phyloP scores from a whole-genome alignment of 2,329 filamentous ascomycete species.

The Botryotinia narcissicola region DNA sequence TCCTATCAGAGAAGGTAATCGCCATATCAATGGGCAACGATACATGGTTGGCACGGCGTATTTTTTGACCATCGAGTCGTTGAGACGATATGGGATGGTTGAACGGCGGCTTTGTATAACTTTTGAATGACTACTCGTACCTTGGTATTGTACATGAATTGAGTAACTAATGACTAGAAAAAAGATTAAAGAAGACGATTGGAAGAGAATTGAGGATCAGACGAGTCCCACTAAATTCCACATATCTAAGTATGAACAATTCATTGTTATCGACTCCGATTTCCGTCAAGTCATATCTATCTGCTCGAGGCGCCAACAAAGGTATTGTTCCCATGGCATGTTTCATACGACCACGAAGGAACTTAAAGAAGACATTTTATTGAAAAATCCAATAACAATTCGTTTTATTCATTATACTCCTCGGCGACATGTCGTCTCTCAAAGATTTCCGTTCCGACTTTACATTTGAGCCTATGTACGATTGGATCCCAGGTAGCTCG shows the following conservation, averaged over 20 bases:
- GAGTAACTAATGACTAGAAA: background rate
- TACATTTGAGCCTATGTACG: constrained; percentile 9
- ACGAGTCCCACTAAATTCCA: background rate
- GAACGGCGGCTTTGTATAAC: background rate
- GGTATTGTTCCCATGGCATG: background rate
- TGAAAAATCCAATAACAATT: background rate
- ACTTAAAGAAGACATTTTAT: background rate
- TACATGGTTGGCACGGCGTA: constrained; percentile 15
- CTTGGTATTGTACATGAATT: background rate
- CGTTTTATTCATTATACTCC: background rate
- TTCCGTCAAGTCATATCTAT: background rate
- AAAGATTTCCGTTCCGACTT: background rate
- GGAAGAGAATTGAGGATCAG: background rate
- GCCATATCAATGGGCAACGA: background rate
- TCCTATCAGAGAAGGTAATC: constrained; percentile 3
- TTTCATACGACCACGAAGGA: background rate
- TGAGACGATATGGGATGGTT: background rate
- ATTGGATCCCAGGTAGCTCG: background rate
- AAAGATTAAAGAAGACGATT: background rate
- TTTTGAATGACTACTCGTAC: background rate
- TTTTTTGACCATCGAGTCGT: background rate
- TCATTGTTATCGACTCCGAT: background rate
- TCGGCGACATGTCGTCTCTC: background rate
- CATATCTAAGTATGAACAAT: background rate
- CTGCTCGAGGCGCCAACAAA: constrained; percentile 4